Base-by-base conservation (phyloP, 768 basidiomycete genomes). In the Tephrocybe sp. region DNA sequence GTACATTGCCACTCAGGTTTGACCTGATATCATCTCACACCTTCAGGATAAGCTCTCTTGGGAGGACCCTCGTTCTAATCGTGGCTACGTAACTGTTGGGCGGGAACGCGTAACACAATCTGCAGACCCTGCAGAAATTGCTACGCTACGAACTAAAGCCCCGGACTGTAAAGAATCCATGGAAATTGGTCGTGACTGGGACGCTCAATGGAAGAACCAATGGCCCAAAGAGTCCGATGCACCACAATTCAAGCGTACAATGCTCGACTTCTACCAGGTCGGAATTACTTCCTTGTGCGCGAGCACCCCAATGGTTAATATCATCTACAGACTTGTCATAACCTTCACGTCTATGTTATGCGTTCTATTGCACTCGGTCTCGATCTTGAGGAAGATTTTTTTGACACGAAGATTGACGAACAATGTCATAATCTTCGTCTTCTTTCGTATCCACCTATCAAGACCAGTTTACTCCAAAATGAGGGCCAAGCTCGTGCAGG, bases 101-200 rank as follows among this genome's bases (percentile, higher is more conserved):
- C 79, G 91, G 16, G 92, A 94, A 64, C 84, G 86, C 27, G 86
- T 90, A 23, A 88, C 88, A 0, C 86, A 87, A 53, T 83, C 84
- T 21, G 70, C 76, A 25, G 80, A 90, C 64, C 75, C 81, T 9
- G 66, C 73, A 15, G 89, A 91, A 68, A 92, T 94, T 56, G 84
- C 83, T 38, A 65, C 74, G 37, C 69, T 93, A 18, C 82, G 91
- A n/a, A 72, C 69, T 50, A 82, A 80, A 51, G 82, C 91, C 0
- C 91, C 91, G 0, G 91, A 91, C 61, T 82, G 69, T 68, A 91
- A 91, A 65, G 91, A 94, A 65, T 74, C 82, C 7, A 91, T 94
- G 83, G 91, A 94, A 64, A 92, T 94, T 38, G 91, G 92, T 24
- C 77, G 86, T 21, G 90, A 94, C 50, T 87, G 86, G 82, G 89